Conservation (phyloP, 129 eudicot genomes). For the Saposhnikovia divaricata region DNA sequence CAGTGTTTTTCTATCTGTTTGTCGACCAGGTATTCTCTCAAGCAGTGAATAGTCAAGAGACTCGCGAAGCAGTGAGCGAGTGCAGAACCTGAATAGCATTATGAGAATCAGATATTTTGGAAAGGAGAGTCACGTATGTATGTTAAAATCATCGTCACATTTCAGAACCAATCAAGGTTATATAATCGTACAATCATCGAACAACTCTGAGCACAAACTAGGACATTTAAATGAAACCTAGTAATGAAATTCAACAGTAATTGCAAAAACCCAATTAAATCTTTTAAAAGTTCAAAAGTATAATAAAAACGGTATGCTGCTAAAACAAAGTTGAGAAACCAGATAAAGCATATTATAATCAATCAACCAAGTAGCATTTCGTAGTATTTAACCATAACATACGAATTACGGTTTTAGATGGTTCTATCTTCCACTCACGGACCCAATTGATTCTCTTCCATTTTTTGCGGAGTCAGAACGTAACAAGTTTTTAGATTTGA, state of each 20-base stretch:
- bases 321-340: not conserved
- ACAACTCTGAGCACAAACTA: not conserved
- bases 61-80: constrained; percentile 77
- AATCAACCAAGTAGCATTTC: not conserved
- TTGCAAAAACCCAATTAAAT: not conserved
- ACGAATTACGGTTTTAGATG: not conserved
- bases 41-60: constrained; percentile 86
- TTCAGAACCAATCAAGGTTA: not conserved
- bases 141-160: not conserved
- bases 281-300: not conserved
- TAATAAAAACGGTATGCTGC: not conserved
- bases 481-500: not conserved
- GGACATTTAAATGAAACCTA: not conserved
- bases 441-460: not conserved
- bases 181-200: not conserved
- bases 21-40: constrained; percentile 93
- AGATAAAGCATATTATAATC: not conserved
- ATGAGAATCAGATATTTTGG: constrained; percentile 10
- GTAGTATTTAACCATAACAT: not conserved
- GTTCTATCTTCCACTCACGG: not conserved
- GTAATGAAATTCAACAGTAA: not conserved
- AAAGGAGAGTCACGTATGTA: not conserved
- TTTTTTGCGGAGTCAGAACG: not conserved
- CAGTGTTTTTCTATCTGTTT: constrained; percentile 90
- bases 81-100: constrained; percentile 57